These are phyloP conservation scores for Hypoxylon sp. DNA, from an alignment of 2,329 filamentous ascomycete species.

Conservation along the genomic window DNA sequence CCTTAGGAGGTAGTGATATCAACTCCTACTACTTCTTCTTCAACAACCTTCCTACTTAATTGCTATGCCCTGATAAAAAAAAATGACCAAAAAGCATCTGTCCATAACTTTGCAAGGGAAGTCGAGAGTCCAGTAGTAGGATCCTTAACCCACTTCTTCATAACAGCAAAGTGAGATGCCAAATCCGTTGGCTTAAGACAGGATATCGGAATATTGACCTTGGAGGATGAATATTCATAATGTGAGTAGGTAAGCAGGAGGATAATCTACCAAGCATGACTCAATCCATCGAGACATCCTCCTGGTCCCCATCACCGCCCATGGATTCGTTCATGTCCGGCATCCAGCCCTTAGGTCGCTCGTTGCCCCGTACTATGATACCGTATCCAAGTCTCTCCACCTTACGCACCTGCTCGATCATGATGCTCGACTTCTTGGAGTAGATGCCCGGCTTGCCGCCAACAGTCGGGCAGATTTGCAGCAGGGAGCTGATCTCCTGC, in stretches of 20 bases:
- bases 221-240: neutral
- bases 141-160: neutral
- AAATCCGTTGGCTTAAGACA: neutral
- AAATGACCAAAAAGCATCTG: neutral
- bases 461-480: slow-evolving; percentile 79
- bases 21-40: neutral
- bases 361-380: slow-evolving; percentile 86
- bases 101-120: neutral
- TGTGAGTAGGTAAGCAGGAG: neutral
- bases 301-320: slow-evolving; percentile 41
- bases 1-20: neutral
- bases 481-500: slow-evolving; percentile 80
- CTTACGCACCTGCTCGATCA: slow-evolving; percentile 91
- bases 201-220: neutral
- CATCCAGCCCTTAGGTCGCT: slow-evolving; percentile 92
- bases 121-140: neutral
- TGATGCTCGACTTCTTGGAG: slow-evolving; percentile 85
- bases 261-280: neutral
- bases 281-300: slow-evolving; percentile 47
- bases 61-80: neutral
- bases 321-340: slow-evolving; percentile 74
- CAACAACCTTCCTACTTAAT: neutral
- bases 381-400: slow-evolving; percentile 93
- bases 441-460: slow-evolving; percentile 66
- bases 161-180: neutral